Evolutionary conservation across 345 rosid genomes (phyloP), one percentile per base, ranked within the genome.

Genomic region (Rubroshorea leprosula): DNA sequence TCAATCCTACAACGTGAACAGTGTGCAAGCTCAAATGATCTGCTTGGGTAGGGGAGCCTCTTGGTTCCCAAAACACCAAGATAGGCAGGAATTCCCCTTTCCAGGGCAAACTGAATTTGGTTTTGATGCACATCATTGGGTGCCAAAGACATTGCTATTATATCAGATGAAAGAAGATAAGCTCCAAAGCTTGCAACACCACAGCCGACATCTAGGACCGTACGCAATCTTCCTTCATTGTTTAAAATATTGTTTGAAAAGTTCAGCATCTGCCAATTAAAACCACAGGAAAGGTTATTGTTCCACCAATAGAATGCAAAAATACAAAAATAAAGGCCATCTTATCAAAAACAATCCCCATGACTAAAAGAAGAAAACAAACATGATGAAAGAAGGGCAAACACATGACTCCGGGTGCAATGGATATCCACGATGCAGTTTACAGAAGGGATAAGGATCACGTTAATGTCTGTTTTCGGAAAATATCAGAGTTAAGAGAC

Each of bases 101-200:
- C 99, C 52, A 93, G 64, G 1, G 99, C 99, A 78, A 93, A 93
- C 64, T 93, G 99, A 73, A 93, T 93, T 80, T 93, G 99, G 78
- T 93, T 93, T 71, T 93, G 97, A 76, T 93, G 99, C 68, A 93
- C 99, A 61, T 93, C 99, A 48, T 93, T 93, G 46, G 99, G 99
- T 6, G 99, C 99, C 58, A 93, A 61, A 5, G 99, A 90, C 95
- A 93, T 81, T 27, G 99, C 51, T 12, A 93, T 72, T 48, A 93
- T 80, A 68, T 90, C 83, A 24, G 96, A 90, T 48, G 97, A 79
- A 39, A 93, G 84, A 57, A 93, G 87, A 67, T 90, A 93, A 22
- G 77, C 99, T 70, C 99, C 99, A 71, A 93, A 93, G 75, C 97
- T 93, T 5, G 99, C 99, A 57, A 93, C 99, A 54, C 99, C 99